Base-by-base conservation (phyloP, 495 filamentous ascomycete genomes). In the Penicillium salamii region DNA sequence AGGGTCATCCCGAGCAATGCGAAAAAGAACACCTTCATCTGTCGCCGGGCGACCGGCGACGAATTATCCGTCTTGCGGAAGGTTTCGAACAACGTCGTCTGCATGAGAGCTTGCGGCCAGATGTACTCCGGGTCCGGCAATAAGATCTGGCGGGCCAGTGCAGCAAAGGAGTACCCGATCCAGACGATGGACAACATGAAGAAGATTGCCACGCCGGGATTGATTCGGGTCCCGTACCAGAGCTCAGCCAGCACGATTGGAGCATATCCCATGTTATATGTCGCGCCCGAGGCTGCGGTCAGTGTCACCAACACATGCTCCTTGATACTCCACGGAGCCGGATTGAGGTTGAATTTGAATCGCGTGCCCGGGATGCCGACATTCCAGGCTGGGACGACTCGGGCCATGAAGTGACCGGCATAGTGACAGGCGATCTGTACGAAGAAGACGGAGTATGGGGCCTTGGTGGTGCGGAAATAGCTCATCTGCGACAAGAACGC, bases 151-250 rank as follows among this genome's bases (percentile, higher is more conserved):
- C 76, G 69, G 5, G 76, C 76, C 28, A 81, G 59, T 7, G 77
- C 78, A 18, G 78, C 78, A 55, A 78, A 80, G 2, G 74, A 70
- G 42, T 81, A 81, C 35, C 79, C 79, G 3, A 70, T 75, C 59
- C 74, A 79, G 19, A 78, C 73, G 38, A 80, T 78, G 0, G 75
- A 71, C 61, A 72, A 74, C 78, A 83, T 83, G 61, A 81, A 81
- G 58, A 79, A 79, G 39, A 80, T 70, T 6, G 70, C 70, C 1
- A 78, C 70, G 1, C 75, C 77, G 0, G 74, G 71, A 35, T 79
- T 68, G 40, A 82, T 67, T 18, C 58, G 62, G 17, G 71, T 54
- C 15, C 71, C 70, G 54, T 80, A 80, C 63, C 75, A 81, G 9
- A 81, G 66, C 53, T 81, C 76, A 11, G 74, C 70, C 13, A 81